These are phyloP conservation scores for Pachyrhizus erosus DNA, from an alignment of 306 rosid species.

Conservation along the genomic window DNA sequence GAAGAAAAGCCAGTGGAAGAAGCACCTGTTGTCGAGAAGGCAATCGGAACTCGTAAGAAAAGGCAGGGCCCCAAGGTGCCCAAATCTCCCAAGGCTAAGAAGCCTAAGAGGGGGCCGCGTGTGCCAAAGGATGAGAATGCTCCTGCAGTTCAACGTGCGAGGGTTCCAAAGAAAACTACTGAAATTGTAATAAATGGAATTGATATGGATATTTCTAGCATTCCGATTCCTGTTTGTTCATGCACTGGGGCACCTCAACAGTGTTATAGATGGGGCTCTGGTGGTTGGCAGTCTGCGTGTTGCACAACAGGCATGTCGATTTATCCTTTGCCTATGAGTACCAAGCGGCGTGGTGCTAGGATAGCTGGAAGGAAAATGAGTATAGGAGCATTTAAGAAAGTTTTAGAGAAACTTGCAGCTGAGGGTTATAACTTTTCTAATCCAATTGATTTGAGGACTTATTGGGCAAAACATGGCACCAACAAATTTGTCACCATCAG, in stretches of 20 bases:
- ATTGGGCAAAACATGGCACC: slow-evolving; percentile 99
- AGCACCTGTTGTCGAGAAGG: slow-evolving; percentile 58
- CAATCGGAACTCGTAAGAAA: slow-evolving; percentile 66
- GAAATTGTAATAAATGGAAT: slow-evolving; percentile 86
- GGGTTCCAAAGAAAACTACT: slow-evolving; percentile 77
- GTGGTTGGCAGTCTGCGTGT: slow-evolving; percentile 99
- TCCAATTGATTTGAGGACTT: slow-evolving; percentile 91
- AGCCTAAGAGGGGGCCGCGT: slow-evolving; percentile 74
- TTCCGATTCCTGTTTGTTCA: slow-evolving; percentile 91
- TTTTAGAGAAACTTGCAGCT: slow-evolving; percentile 92
- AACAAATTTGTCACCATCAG: slow-evolving; percentile 98
- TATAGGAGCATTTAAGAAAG: slow-evolving; percentile 98
- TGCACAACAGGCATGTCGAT: slow-evolving; percentile 85
- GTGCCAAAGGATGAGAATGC: slow-evolving; percentile 62
- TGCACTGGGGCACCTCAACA: slow-evolving; percentile 94
- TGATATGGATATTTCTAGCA: slow-evolving; percentile 81
- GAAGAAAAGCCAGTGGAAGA: slow-evolving; percentile 78
- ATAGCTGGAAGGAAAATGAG: slow-evolving; percentile 99
- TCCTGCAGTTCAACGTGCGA: slow-evolving; percentile 70
- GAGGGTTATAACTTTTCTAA: slow-evolving; percentile 91
- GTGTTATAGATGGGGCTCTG: slow-evolving; percentile 97
- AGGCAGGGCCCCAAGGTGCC: slow-evolving; percentile 70
- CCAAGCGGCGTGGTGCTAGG: slow-evolving; percentile 96
- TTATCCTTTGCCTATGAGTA: slow-evolving; percentile 97
- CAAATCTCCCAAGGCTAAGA: slow-evolving; percentile 79